These are phyloP conservation scores for Chaetomium fimeti DNA, from an alignment of 495 filamentous ascomycete genomes.

Conservation along the genomic window DNA sequence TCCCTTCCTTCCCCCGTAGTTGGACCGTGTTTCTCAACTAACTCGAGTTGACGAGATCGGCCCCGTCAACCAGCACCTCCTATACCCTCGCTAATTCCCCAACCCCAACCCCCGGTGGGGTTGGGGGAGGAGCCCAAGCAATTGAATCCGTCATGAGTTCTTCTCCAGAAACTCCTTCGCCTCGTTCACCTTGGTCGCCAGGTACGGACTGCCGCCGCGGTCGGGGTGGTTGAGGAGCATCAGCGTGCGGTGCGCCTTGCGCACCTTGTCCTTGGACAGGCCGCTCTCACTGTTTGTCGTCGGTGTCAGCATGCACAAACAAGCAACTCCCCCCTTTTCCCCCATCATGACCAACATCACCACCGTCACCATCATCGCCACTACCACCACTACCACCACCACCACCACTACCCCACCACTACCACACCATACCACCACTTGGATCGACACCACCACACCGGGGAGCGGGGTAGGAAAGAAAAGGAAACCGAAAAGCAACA, in stretches of 20 bases:
- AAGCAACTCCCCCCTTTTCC: no score
- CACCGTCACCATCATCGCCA: no score
- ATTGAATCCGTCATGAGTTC: slow-evolving; percentile 25
- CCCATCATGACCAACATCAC: no score
- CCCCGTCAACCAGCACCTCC: background rate
- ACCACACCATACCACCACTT: no score
- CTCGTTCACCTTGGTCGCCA: slow-evolving; percentile 97
- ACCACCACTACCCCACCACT: no score
- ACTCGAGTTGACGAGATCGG: background rate
- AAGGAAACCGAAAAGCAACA: slow-evolving; percentile 30
- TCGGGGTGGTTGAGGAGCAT: slow-evolving; percentile 99
- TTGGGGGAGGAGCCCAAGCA: background rate
- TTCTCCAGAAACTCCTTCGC: slow-evolving; percentile 97
- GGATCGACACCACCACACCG: no score
- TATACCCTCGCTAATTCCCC: background rate
- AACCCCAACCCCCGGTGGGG: no score
- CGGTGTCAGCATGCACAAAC: background rate
- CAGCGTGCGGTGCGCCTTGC: slow-evolving; percentile 92
- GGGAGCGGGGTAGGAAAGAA: background rate
- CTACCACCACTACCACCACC: no score
- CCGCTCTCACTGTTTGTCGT: slow-evolving; percentile 65
- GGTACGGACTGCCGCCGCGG: slow-evolving; percentile 91
- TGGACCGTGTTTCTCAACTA: background rate
- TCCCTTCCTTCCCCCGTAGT: background rate
- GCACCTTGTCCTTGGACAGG: slow-evolving; percentile 84